Conservation (phyloP, 106 monocot species). For the Dendrobium nobile region DNA sequence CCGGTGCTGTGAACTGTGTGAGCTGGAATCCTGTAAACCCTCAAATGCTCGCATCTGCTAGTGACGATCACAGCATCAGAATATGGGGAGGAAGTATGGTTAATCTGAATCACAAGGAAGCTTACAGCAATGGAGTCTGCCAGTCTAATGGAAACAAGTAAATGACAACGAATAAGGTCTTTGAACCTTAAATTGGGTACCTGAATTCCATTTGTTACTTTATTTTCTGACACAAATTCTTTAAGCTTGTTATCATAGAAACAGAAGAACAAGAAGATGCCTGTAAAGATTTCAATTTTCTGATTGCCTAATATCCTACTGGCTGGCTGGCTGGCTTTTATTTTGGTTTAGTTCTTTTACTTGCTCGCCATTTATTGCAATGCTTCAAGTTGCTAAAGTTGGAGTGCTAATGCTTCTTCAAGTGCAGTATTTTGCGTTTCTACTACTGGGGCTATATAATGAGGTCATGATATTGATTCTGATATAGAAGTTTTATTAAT, state of each 20-base stretch:
- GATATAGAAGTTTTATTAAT: too few species aligned
- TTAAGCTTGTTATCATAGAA: not conserved
- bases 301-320: not conserved
- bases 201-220: not conserved
- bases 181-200: not conserved
- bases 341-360: not conserved
- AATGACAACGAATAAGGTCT: constrained; percentile 5
- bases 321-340: not conserved
- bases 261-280: not conserved
- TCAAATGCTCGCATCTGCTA: constrained; percentile 64
- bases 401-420: too few species aligned
- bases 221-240: not conserved
- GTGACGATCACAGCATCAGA: constrained; percentile 51
- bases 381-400: too few species aligned
- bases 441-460: too few species aligned
- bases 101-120: constrained; percentile 26
- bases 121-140: constrained; percentile 24
- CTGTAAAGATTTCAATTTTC: too few species aligned
- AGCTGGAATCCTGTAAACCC: constrained; percentile 59
- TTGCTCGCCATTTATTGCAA: not conserved
- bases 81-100: constrained; percentile 43
- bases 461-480: too few species aligned
- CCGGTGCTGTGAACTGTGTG: constrained; percentile 58
- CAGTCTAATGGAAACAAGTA: constrained; percentile 40
- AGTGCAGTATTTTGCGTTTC: too few species aligned